These are phyloP conservation scores for Xylariaceae sp. DNA, from an alignment of 2,329 filamentous ascomycete genomes.

Conservation along the genomic window DNA sequence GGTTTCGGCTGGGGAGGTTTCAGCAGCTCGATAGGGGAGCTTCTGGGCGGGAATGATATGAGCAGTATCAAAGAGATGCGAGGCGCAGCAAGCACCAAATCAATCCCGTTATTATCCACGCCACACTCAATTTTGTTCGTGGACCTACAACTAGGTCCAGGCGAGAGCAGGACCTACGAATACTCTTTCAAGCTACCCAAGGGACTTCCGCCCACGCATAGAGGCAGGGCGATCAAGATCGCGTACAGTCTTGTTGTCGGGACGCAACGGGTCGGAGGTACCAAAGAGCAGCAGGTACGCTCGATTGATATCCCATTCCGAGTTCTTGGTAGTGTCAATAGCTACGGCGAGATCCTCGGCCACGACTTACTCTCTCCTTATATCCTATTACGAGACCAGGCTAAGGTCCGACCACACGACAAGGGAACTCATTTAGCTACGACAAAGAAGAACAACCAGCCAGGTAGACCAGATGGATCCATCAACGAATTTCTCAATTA, in stretches of 20 bases:
- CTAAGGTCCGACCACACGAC: conserved; percentile 56
- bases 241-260: conserved; percentile 87
- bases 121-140: conserved; percentile 96
- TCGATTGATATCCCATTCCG: conserved; percentile 92
- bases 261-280: conserved; percentile 77
- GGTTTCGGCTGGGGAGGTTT: conserved; percentile 85
- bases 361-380: conserved; percentile 96
- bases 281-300: conserved; percentile 76
- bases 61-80: conserved; percentile 97
- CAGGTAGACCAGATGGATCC: conserved; percentile 34
- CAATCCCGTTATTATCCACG: conserved; percentile 87
- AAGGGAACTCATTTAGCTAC: conserved; percentile 24
- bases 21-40: conserved; percentile 79
- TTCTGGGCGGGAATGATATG: conserved; percentile 81
- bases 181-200: conserved; percentile 83
- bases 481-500: conserved; percentile 70
- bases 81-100: conserved; percentile 77
- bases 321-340: conserved; percentile 88
- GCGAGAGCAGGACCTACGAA: conserved; percentile 81
- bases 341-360: conserved; percentile 79
- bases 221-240: conserved; percentile 91
- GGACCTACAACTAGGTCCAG: conserved; percentile 79
- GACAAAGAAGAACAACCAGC: conserved; percentile 25
- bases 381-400: conserved; percentile 80
- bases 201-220: conserved; percentile 86